Percentiles rank a stretch among this genome's conserved stretches.
phyloP scores from a whole-genome alignment of 2,329 filamentous ascomycete species.

The Celoporthe dispersa region DNA sequence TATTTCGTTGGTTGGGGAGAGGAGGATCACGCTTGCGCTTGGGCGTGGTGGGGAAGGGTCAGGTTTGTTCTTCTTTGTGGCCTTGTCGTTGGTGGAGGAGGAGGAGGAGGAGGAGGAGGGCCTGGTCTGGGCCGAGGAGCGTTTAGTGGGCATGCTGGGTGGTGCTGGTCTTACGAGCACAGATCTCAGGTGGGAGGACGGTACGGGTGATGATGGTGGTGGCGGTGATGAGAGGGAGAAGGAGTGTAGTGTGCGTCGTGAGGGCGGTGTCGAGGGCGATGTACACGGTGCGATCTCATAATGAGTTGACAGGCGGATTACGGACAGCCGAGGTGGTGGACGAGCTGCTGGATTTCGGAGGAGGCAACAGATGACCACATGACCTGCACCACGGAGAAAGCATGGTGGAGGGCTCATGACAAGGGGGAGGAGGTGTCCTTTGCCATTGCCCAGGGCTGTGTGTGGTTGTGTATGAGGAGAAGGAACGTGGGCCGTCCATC shows the following conservation, averaged over 20 bases:
- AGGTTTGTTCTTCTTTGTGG: not conserved
- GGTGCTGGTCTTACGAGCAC: not conserved
- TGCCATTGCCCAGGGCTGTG: not conserved
- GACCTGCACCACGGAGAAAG: not conserved
- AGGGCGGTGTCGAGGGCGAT: not conserved
- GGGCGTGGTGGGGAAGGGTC: constrained; percentile 12
- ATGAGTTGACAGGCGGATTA: not conserved
- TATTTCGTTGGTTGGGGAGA: constrained; percentile 86
- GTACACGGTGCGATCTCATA: not conserved
- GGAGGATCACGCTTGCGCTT: constrained; percentile 70
- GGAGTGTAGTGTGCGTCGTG: not conserved
- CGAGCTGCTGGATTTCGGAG: not conserved
- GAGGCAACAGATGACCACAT: no score
- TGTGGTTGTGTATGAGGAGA: constrained; percentile 2
- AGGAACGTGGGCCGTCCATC: not conserved
- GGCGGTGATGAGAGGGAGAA: not conserved
- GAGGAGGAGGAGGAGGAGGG: not conserved
- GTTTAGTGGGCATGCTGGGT: not conserved
- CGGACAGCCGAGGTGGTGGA: not conserved
- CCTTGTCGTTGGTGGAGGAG: not conserved
- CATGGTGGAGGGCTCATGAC: not conserved
- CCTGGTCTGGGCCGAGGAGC: not conserved
- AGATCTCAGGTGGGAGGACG: not conserved
- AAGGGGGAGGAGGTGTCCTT: not conserved
- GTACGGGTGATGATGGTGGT: no score